Evolutionary conservation across 257 asterid genomes (phyloP).

Genomic region (Solanum dulcamara): DNA sequence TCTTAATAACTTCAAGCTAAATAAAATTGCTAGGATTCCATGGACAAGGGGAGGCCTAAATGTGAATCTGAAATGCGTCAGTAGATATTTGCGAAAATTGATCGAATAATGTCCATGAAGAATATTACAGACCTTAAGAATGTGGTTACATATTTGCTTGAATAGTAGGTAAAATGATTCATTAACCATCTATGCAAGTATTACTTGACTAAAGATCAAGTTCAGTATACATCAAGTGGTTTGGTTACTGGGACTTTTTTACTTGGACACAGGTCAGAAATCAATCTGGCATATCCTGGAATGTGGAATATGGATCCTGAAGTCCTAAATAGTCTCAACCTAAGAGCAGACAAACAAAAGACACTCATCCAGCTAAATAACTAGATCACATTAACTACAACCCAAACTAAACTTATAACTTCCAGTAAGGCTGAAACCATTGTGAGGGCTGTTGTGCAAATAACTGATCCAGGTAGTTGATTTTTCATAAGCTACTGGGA

Average conservation of each 20-base stretch:
- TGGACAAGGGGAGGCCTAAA: not conserved
- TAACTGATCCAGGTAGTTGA: not conserved
- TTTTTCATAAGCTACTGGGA: not conserved
- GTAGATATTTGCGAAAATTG: not conserved
- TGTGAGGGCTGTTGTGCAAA: not conserved
- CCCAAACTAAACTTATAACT: not conserved
- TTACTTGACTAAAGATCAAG: not conserved
- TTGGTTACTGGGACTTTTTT: not conserved
- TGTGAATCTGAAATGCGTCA: not conserved
- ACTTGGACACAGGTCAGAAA: not conserved
- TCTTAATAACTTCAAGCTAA: not conserved
- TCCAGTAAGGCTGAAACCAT: not conserved
- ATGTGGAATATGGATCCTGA: not conserved
- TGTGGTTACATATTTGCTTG: not conserved
- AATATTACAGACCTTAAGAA: not conserved
- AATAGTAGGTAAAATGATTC: not conserved
- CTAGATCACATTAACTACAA: not conserved
- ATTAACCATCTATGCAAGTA: not conserved
- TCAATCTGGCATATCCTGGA: not conserved
- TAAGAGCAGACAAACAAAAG: not conserved
- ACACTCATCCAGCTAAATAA: not conserved
- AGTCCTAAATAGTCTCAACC: not conserved
- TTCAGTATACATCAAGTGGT: not conserved
- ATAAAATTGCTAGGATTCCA: not conserved
- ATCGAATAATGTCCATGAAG: not conserved